phyloP scores from a whole-genome alignment of 495 filamentous ascomycete genomes.

The Astrothelium macrocarpum region DNA sequence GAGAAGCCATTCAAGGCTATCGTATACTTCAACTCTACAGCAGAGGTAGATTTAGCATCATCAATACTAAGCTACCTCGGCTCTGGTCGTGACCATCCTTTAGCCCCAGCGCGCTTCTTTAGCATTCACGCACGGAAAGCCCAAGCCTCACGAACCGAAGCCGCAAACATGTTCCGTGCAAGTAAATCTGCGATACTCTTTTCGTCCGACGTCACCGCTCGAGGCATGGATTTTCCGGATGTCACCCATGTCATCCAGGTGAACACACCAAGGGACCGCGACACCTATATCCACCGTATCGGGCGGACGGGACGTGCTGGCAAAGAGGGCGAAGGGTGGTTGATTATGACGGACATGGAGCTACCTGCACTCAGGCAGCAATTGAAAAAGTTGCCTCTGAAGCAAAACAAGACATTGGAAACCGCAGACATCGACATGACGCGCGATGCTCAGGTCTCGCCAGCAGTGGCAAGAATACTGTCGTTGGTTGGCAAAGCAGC shows the following conservation, averaged over 20 bases:
- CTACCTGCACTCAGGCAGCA: slow-evolving; percentile 35
- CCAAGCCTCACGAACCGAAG: slow-evolving; percentile 56
- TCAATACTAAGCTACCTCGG: slow-evolving; percentile 30
- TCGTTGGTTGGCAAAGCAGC: slow-evolving; percentile 31
- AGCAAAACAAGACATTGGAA: slow-evolving; percentile 45
- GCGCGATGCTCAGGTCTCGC: slow-evolving; percentile 29
- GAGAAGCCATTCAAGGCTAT: slow-evolving; percentile 81
- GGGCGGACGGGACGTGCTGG: slow-evolving; percentile 64
- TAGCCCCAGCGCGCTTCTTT: slow-evolving; percentile 41
- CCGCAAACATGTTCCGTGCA: slow-evolving; percentile 60
- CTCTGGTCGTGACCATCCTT: slow-evolving; percentile 31
- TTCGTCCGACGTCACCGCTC: slow-evolving; percentile 87
- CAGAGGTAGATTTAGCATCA: slow-evolving; percentile 53
- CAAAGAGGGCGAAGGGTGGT: slow-evolving; percentile 70
- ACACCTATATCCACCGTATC: slow-evolving; percentile 83
- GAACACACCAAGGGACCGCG: slow-evolving; percentile 58
- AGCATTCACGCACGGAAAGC: slow-evolving; percentile 72
- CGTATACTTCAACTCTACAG: slow-evolving; percentile 75
- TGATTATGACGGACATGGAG: slow-evolving; percentile 59
- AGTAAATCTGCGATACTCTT: slow-evolving; percentile 62
- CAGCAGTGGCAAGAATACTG: slow-evolving; percentile 30
- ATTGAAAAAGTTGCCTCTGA: slow-evolving; percentile 57
- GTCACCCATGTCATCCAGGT: slow-evolving; percentile 86
- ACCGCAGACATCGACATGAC: slow-evolving; percentile 47
- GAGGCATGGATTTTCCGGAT: slow-evolving; percentile 94